These are phyloP conservation scores for Monilinia fructicola DNA, from an alignment of 2,329 filamentous ascomycete genomes.

Conservation along the genomic window DNA sequence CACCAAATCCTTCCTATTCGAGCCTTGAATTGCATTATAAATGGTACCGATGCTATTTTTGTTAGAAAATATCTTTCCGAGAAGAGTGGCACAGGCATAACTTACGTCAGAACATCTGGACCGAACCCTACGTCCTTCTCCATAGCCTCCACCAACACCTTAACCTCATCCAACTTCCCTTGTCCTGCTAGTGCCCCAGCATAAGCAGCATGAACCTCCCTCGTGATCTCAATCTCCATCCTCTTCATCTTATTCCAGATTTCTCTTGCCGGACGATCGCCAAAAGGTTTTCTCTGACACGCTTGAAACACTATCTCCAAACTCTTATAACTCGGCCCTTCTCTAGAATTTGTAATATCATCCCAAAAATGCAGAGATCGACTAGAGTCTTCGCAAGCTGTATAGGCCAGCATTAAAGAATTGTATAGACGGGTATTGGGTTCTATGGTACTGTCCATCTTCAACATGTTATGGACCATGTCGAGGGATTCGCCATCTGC, in stretches of 20 bases:
- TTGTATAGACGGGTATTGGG: constrained; percentile 76
- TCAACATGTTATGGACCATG: constrained; percentile 88
- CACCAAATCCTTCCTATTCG: constrained; percentile 65
- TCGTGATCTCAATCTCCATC: constrained; percentile 78
- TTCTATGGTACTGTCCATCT: constrained; percentile 81
- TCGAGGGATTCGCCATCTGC: constrained; percentile 65
- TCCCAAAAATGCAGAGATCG: constrained; percentile 78
- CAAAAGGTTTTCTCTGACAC: constrained; percentile 63
- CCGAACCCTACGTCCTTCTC: constrained; percentile 63
- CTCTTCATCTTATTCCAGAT: constrained; percentile 70
- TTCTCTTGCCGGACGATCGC: constrained; percentile 60
- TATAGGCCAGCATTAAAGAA: constrained; percentile 83
- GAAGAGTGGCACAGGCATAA: constrained; percentile 34
- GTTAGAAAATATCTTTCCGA: constrained; percentile 19
- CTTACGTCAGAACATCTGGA: constrained; percentile 72
- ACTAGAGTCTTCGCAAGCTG: constrained; percentile 62
- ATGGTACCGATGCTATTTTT: constrained; percentile 65
- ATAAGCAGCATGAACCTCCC: constrained; percentile 73
- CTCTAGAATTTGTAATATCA: constrained; percentile 76
- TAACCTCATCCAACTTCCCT: constrained; percentile 66
- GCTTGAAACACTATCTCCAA: constrained; percentile 78
- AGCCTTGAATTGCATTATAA: constrained; percentile 70
- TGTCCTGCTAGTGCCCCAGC: constrained; percentile 73
- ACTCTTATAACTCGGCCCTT: constrained; percentile 81
- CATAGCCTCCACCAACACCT: constrained; percentile 65